Conservation (phyloP, 805 yeast species). For the Metschnikowia kofuensis region DNA sequence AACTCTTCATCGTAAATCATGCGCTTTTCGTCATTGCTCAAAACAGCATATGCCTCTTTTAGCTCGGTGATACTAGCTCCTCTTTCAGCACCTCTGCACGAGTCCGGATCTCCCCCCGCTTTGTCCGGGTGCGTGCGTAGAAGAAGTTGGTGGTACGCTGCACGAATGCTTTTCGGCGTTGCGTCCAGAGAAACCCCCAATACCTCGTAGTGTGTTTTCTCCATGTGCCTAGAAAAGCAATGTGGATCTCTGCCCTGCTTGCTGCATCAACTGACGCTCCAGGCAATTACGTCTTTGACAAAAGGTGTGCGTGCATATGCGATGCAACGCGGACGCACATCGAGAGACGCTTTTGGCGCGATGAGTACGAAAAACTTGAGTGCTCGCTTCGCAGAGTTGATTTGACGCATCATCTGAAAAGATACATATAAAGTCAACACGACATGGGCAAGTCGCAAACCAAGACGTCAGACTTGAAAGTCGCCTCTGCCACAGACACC, state of each 20-base stretch:
- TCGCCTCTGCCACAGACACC: conserved; percentile 38
- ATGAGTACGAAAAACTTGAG: conserved; percentile 10
- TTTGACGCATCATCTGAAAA: background rate
- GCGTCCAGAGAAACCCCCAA: conserved; percentile 49
- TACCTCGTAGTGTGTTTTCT: conserved; percentile 47
- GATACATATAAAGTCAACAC: background rate
- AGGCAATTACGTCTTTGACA: background rate
- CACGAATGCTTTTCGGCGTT: conserved; percentile 42
- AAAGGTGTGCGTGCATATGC: background rate
- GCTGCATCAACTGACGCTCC: background rate
- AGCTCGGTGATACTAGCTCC: conserved; percentile 23
- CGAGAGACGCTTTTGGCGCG: conserved; percentile 6
- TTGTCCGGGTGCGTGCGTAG: conserved; percentile 82
- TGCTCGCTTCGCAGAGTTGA: background rate
- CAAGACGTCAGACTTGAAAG: conserved; percentile 40
- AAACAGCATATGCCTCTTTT: conserved; percentile 60
- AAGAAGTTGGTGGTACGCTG: conserved; percentile 62
- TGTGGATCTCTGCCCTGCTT: background rate
- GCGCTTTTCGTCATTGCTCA: conserved; percentile 43
- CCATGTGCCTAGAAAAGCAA: conserved; percentile 1
- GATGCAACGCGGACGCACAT: background rate
- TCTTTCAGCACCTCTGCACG: background rate
- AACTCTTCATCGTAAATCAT: conserved; percentile 52
- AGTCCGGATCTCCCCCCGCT: background rate
- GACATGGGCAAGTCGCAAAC: conserved; percentile 29